A percentile compares a stretch with the other conserved stretches of the same genome.
Conservation (phyloP, 2,329 filamentous ascomycete species). For the Fusarium temperatum region DNA sequence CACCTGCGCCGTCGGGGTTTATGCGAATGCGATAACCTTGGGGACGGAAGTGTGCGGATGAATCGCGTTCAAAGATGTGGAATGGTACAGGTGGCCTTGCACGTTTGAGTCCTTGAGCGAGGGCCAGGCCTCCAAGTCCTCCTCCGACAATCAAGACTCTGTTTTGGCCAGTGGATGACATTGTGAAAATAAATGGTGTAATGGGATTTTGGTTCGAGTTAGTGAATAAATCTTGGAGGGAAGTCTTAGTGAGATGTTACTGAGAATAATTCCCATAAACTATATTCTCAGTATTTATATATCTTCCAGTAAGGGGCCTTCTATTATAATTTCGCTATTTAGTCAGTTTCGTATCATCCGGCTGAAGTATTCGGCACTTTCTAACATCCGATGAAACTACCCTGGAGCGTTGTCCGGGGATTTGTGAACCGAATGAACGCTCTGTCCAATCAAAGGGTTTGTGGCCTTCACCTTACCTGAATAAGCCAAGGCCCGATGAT, state of each 20-base stretch:
- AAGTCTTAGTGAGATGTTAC: fast-evolving
- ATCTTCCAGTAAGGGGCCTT: fast-evolving
- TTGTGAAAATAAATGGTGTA: fast-evolving
- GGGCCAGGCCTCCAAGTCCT: neutral
- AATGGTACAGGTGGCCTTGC: neutral
- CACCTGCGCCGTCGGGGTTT: neutral
- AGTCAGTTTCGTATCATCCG: neutral
- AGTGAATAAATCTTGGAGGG: fast-evolving
- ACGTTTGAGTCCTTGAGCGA: neutral
- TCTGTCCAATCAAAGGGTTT: neutral
- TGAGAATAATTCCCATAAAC: fast-evolving
- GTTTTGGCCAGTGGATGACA: neutral
- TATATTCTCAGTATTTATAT: neutral
- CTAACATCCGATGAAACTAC: neutral
- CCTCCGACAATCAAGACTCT: neutral
- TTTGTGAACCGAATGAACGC: neutral
- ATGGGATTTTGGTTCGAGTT: fast-evolving
- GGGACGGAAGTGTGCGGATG: neutral
- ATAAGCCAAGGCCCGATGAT: fast-evolving
- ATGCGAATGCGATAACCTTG: neutral
- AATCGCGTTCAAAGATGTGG: neutral
- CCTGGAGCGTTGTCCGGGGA: neutral
- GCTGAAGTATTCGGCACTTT: neutral
- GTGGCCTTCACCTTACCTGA: neutral
- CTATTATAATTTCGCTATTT: fast-evolving